Conservation (phyloP, 106 monocot species). For the Hemerocallis citrina region DNA sequence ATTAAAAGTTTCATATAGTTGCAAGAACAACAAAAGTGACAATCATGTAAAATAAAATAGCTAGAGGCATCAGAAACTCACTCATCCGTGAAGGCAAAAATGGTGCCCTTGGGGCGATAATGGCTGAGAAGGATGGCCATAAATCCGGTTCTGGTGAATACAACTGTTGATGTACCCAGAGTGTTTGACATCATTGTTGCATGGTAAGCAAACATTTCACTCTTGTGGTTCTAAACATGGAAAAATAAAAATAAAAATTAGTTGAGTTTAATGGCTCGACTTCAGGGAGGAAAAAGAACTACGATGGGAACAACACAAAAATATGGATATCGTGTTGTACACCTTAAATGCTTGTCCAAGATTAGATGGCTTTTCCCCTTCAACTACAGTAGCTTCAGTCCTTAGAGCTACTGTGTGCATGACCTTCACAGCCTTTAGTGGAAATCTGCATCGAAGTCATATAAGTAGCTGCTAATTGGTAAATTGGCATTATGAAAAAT, state of each 20-base stretch:
- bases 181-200: conserved; percentile 98
- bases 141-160: conserved; percentile 90
- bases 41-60: background rate
- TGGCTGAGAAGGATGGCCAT: conserved; percentile 98
- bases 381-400: conserved; percentile 81
- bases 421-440: conserved; percentile 97
- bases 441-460: conserved; percentile 49
- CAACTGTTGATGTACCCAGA: conserved; percentile 89
- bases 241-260: background rate
- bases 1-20: background rate
- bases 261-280: background rate
- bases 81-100: conserved; percentile 98
- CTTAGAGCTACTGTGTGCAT: conserved; percentile 97
- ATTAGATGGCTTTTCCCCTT: conserved; percentile 67
- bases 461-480: background rate
- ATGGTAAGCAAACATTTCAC: conserved; percentile 98
- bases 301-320: background rate
- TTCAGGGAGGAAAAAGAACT: background rate
- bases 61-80: conserved; percentile 19
- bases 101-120: conserved; percentile 88
- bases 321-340: background rate
- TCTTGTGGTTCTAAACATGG: conserved; percentile 86
- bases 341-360: conserved; percentile 97
- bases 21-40: background rate
- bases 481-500: background rate